Conservation (phyloP, 2,329 filamentous ascomycete species). For the Colletotrichum tropicale region DNA sequence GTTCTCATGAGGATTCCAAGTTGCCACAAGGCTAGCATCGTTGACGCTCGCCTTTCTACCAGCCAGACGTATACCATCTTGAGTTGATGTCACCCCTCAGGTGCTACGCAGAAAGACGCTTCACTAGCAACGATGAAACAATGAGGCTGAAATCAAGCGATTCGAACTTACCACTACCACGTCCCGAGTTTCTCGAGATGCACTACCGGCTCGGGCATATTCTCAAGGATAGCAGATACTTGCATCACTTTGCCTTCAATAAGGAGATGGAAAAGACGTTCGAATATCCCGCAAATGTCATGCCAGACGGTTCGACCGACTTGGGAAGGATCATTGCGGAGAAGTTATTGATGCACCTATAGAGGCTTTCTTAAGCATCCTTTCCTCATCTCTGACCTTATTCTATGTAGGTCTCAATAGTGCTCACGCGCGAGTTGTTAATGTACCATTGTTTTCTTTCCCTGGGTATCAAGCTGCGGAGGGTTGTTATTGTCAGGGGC, state of each 20-base stretch:
- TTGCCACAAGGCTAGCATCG: neutral
- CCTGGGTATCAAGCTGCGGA: too few relatives aligned
- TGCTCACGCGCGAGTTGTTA: too few relatives aligned
- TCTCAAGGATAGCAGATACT: neutral
- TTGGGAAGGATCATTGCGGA: accelerated
- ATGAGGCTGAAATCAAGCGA: neutral
- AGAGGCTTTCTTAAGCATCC: too few relatives aligned
- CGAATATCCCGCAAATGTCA: neutral
- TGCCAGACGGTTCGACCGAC: neutral
- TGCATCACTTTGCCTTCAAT: neutral
- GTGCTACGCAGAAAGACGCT: neutral
- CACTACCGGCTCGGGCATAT: neutral
- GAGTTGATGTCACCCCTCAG: neutral
- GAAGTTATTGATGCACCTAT: neutral
- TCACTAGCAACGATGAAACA: neutral
- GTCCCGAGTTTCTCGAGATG: too few relatives aligned
- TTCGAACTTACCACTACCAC: neutral
- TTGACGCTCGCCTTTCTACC: neutral
- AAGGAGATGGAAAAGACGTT: neutral
- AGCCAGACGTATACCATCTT: neutral
- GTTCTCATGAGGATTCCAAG: neutral
- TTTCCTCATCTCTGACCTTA: too few relatives aligned
- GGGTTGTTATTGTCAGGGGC: too few relatives aligned
- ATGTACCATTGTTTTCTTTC: too few relatives aligned
- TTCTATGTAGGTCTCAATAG: too few relatives aligned